A percentile compares a stretch with the other conserved stretches of the same genome.
These are phyloP conservation scores for Colletotrichum musicola DNA, from an alignment of 2,329 filamentous ascomycete genomes.

Conservation along the genomic window DNA sequence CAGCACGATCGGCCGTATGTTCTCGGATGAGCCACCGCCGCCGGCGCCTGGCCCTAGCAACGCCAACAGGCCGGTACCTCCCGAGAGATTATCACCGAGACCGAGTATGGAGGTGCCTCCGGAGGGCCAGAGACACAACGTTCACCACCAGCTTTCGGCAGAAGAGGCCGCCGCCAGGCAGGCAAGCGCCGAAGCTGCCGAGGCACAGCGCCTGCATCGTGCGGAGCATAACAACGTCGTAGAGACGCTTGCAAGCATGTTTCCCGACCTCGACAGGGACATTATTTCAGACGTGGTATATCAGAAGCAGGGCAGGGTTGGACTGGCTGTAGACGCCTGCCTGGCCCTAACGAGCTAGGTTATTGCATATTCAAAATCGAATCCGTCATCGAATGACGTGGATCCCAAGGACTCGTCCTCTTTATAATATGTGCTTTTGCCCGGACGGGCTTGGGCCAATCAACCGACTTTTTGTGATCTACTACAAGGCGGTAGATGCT, in stretches of 20 bases:
- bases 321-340: slow-evolving; percentile 87
- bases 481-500: not conserved
- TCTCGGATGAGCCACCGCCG: slow-evolving; percentile 74
- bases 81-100: slow-evolving; percentile 48
- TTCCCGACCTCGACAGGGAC: slow-evolving; percentile 92
- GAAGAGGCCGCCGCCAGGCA: slow-evolving; percentile 92
- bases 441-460: not conserved
- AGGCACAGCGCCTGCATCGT: slow-evolving; percentile 84
- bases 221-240: slow-evolving; percentile 92
- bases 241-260: slow-evolving; percentile 95
- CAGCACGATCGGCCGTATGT: slow-evolving; percentile 93
- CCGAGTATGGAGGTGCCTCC: slow-evolving; percentile 45
- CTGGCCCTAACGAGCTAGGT: slow-evolving; percentile 71
- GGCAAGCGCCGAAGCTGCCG: slow-evolving; percentile 88
- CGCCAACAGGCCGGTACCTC: slow-evolving; percentile 53
- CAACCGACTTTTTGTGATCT: not conserved
- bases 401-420: not conserved
- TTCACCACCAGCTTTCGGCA: slow-evolving; percentile 67
- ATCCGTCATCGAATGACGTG: not conserved
- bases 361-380: not conserved
- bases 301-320: slow-evolving; percentile 93
- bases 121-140: slow-evolving; percentile 41
- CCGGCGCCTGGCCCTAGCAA: slow-evolving; percentile 45
- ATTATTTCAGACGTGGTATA: slow-evolving; percentile 97
- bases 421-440: not conserved